Base-by-base conservation (phyloP, 1,139 yeast species). In the Hemisphaericaspora xylofermentans region DNA sequence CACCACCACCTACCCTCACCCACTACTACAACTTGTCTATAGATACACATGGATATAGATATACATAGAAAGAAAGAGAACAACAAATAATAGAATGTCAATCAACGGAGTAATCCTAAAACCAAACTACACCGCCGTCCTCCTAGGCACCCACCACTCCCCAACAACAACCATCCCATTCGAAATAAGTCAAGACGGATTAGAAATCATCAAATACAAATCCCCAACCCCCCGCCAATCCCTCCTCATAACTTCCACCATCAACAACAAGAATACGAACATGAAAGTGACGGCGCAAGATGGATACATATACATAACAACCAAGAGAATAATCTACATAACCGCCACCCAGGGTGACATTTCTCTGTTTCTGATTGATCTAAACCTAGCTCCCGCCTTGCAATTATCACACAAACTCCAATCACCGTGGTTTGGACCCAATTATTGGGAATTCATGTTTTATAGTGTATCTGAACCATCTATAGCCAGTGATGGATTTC, bases 361-460 rank as follows among this genome's bases (percentile, higher is more conserved):
- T 6, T 56, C 58, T 9, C 52, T 66, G 2, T 71, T 72, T 49
- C 60, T 56, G 54, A 44, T 71, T 9, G 68, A 64, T 32, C 51
- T 71, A 33, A 45, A 43, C 5, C 39, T 48, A 24, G 50, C 57
- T 5, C 53, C 61, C 1, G 32, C 39, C 10, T 41, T 64, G 16
- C 66, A 59, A 38, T 56, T 64, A 28, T 58, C 71, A 0, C 74
- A 72, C 51, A 60, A 65, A 40, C 48, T 76, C 37, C 64, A 69
- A 41, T 64, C 77, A 15, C 81, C 81, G 1, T 76, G 80, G 80
- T 73, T 76, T 52, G 82, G 82, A 0, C 67, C 79, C 16, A 77
- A 76, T 50, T 72, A 66, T 51, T 75, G 77, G 72, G 66, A 67
- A 48, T 66, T 74, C 36, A 42, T 68, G 34, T 73, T 76, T 50